Evolutionary conservation across 164 flowering plant genomes (phyloP).

Genomic region (Amborella trichopoda): DNA sequence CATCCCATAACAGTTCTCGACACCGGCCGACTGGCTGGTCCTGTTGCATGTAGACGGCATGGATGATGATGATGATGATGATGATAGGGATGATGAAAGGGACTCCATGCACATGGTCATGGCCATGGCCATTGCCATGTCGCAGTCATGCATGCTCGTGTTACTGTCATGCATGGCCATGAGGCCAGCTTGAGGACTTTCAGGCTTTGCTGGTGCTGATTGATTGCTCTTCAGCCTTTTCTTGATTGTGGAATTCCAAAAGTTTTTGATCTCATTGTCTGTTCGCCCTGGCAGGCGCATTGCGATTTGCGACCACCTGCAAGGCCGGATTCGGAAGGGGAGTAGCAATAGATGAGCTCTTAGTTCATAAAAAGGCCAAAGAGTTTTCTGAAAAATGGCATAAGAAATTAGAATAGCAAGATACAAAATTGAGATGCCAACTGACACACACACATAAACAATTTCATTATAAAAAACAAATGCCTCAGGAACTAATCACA

Average conservation of each 20-base stretch:
- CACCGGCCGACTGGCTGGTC: slow-evolving; percentile 21
- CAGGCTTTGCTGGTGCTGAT: slow-evolving; percentile 30
- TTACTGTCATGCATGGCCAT: slow-evolving; percentile 28
- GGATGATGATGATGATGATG: slow-evolving; percentile 20
- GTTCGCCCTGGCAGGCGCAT: slow-evolving; percentile 74
- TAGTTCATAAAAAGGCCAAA: neutral
- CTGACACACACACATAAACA: neutral
- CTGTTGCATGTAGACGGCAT: slow-evolving; percentile 18
- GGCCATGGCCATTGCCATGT: slow-evolving; percentile 10
- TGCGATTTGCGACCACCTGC: slow-evolving; percentile 90
- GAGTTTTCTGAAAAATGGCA: too few relatives aligned
- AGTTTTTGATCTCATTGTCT: slow-evolving; percentile 76
- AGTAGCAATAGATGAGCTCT: neutral
- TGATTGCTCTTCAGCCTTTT: slow-evolving; percentile 35
- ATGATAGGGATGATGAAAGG: slow-evolving; percentile 3
- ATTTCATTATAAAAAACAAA: neutral
- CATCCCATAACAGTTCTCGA: slow-evolving; percentile 7
- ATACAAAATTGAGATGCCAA: neutral
- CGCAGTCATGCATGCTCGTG: too few relatives aligned
- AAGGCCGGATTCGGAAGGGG: neutral
- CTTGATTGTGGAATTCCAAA: slow-evolving; percentile 76
- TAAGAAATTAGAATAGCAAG: neutral
- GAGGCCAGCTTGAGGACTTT: slow-evolving; percentile 30
- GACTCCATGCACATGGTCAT: slow-evolving; percentile 33
- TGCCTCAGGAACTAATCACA: neutral